These are phyloP conservation scores for Penicillium sp. DNA, from an alignment of 2,329 filamentous ascomycete species.

Conservation along the genomic window DNA sequence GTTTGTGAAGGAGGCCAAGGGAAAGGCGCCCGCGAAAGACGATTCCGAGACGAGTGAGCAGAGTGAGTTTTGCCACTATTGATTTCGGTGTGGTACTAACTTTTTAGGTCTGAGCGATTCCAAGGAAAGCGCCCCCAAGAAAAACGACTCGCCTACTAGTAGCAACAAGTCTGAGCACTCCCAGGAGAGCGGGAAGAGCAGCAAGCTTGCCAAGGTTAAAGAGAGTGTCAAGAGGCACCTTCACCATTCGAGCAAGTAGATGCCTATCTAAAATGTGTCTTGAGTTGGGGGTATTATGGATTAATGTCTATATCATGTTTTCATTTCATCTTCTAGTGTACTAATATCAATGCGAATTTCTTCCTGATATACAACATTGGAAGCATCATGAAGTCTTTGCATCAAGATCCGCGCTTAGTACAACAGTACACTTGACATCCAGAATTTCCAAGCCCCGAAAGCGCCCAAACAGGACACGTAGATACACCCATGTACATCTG, in stretches of 20 bases:
- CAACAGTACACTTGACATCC: too few species aligned
- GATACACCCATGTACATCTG: background rate
- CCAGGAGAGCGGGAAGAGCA: constrained; percentile 14
- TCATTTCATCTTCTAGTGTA: constrained; percentile 1
- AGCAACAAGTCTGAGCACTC: background rate
- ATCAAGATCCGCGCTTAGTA: too few species aligned
- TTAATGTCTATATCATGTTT: background rate
- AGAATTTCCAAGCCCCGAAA: too few species aligned
- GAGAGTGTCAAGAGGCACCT: constrained; percentile 23
- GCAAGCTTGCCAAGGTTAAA: constrained; percentile 24
- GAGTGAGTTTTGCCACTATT: background rate
- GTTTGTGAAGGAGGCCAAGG: constrained; percentile 32
- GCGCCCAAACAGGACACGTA: too few species aligned
- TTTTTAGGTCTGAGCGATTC: background rate
- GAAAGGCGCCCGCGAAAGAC: constrained; percentile 13
- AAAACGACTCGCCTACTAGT: background rate
- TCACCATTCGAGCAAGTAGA: constrained; percentile 10
- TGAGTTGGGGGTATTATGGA: background rate
- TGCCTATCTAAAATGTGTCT: background rate
- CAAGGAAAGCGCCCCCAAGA: constrained; percentile 9
- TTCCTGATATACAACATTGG: background rate
- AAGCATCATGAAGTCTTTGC: too few species aligned
- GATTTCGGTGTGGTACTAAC: background rate
- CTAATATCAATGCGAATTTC: constrained; percentile 4
- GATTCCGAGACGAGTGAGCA: background rate